Conservation (phyloP, 2,329 filamentous ascomycete species). For the Aspergillus ustus region DNA sequence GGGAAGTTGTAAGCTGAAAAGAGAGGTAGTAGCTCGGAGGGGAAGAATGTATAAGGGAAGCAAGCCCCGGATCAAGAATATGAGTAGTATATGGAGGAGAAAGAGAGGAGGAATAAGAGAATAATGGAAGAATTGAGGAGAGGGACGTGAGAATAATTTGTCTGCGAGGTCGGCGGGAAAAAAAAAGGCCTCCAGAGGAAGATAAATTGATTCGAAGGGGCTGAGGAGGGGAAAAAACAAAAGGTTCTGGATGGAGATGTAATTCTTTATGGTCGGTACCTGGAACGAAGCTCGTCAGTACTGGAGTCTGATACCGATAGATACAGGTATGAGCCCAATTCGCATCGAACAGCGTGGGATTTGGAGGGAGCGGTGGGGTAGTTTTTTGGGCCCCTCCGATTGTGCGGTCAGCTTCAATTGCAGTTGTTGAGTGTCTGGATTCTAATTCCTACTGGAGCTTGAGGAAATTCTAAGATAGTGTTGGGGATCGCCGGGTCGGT, state of each 20-base stretch:
- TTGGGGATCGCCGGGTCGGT: slow-evolving; percentile 26
- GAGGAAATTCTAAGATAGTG: slow-evolving; percentile 13
- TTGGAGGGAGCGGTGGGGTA: slow-evolving; percentile 4
- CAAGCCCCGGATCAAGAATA: slow-evolving; percentile 23
- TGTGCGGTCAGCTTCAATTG: slow-evolving; percentile 11
- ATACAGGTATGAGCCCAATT: slow-evolving; percentile 18
- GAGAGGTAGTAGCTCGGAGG: slow-evolving; percentile 20
- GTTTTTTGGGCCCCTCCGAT: slow-evolving; percentile 14
- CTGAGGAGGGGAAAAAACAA: slow-evolving; percentile 16
- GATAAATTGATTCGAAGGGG: slow-evolving; percentile 18
- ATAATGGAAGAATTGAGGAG: slow-evolving; percentile 3
- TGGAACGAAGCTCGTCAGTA: slow-evolving; percentile 10
- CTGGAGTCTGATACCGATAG: slow-evolving; percentile 10
- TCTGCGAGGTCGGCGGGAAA: slow-evolving; percentile 18
- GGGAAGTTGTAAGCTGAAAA: slow-evolving; percentile 11
- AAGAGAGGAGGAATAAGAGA: neutral
- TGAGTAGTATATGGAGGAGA: slow-evolving; percentile 15
- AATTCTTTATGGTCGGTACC: slow-evolving; percentile 3
- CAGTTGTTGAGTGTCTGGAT: slow-evolving; percentile 15
- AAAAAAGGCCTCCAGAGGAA: slow-evolving; percentile 11
- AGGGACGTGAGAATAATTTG: slow-evolving; percentile 13
- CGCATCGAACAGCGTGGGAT: slow-evolving; percentile 14
- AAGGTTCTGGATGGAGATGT: slow-evolving; percentile 5
- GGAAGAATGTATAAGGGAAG: slow-evolving; percentile 19
- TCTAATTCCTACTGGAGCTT: slow-evolving; percentile 22